Conservation (phyloP, 331 rosid genomes). For the Erythrophleum ivorense region DNA sequence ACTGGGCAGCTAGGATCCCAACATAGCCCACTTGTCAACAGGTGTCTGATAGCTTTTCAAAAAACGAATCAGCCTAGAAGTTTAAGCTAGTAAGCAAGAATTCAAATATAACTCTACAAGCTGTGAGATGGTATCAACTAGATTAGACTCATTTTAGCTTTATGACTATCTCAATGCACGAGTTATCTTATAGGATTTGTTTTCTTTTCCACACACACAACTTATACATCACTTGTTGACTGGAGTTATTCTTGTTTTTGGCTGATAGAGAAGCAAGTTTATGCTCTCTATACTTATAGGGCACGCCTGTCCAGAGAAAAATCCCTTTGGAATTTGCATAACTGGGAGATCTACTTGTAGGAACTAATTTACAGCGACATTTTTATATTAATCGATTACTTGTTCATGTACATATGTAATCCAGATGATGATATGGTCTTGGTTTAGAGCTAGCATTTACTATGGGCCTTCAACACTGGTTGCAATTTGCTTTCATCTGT, state of each 20-base stretch:
- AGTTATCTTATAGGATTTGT: background rate
- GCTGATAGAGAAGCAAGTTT: background rate
- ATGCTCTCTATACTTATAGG: background rate
- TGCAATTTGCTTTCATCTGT: background rate
- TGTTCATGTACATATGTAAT: background rate
- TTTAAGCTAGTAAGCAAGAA: conserved; percentile 4
- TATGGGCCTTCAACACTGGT: background rate
- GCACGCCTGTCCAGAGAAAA: background rate
- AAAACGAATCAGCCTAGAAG: background rate
- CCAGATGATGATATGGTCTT: background rate
- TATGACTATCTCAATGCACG: background rate
- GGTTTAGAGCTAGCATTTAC: background rate
- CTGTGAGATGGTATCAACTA: background rate
- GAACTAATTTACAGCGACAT: background rate
- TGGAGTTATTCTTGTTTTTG: background rate
- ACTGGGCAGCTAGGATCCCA: conserved; percentile 6
- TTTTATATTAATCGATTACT: background rate
- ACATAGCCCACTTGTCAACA: background rate
- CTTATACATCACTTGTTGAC: background rate
- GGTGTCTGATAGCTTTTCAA: background rate
- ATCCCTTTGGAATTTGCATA: background rate
- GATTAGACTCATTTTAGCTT: background rate
- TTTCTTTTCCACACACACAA: background rate
- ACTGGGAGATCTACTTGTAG: background rate
- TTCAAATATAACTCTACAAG: background rate